These are phyloP conservation scores for Ganoderma lucidum DNA, from an alignment of 1,284 basidiomycete species.

Conservation along the genomic window DNA sequence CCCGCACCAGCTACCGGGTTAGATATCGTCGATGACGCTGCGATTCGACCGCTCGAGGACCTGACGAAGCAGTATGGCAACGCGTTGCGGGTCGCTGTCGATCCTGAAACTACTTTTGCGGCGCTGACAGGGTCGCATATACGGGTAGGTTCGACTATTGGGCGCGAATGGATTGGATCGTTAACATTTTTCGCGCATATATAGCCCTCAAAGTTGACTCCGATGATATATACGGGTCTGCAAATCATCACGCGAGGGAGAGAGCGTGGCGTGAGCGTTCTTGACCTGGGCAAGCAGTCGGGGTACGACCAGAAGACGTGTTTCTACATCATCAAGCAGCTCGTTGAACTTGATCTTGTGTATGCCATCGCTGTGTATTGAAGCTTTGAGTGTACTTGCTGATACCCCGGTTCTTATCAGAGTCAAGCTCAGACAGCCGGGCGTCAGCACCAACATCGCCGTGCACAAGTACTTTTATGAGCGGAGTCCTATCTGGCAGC, in stretches of 20 bases:
- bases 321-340: slow-evolving; percentile 83
- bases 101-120: slow-evolving; percentile 75
- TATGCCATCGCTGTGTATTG: slow-evolving; percentile 49
- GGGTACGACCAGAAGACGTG: slow-evolving; percentile 91
- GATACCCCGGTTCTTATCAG: slow-evolving; percentile 44
- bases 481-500: slow-evolving; percentile 72
- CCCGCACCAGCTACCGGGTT: slow-evolving; percentile 51
- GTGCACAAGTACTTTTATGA: slow-evolving; percentile 85
- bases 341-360: slow-evolving; percentile 78
- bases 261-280: slow-evolving; percentile 79
- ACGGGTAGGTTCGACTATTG: slow-evolving; percentile 54
- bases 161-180: background rate
- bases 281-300: slow-evolving; percentile 80
- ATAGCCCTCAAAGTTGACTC: slow-evolving; percentile 80
- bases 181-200: slow-evolving; percentile 5
- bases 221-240: slow-evolving; percentile 87
- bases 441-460: slow-evolving; percentile 78
- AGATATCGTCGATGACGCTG: slow-evolving; percentile 60
- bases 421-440: slow-evolving; percentile 77
- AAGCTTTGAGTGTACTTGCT: background rate
- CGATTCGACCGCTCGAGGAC: slow-evolving; percentile 58
- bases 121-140: slow-evolving; percentile 87
- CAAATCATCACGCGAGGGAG: slow-evolving; percentile 85
- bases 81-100: slow-evolving; percentile 75
- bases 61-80: slow-evolving; percentile 65